phyloP scores from a whole-genome alignment of 768 basidiomycete genomes.

The Auriscalpium vulgare region DNA sequence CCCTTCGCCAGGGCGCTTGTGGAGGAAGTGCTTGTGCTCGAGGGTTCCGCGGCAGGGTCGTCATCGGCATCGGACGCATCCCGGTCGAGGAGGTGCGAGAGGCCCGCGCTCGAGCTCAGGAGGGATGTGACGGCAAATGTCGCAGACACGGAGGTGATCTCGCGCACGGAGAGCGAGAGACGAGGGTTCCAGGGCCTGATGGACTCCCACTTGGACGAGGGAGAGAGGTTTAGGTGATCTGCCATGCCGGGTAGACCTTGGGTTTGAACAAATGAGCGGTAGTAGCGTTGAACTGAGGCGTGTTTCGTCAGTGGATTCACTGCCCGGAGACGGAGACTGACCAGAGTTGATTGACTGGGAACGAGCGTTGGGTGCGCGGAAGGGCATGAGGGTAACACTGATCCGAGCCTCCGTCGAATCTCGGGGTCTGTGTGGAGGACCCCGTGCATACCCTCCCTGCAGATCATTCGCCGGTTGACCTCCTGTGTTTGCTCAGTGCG shows the following conservation, averaged over 20 bases:
- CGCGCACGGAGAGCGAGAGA: conserved; percentile 62
- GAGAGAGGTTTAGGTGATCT: not conserved
- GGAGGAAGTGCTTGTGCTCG: conserved; percentile 31
- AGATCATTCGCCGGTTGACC: too few species aligned
- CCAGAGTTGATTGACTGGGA: too few species aligned
- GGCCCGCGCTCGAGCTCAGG: conserved; percentile 23
- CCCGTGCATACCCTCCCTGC: too few species aligned
- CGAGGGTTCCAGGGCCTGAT: conserved; percentile 73
- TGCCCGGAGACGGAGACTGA: too few species aligned
- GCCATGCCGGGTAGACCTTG: not conserved
- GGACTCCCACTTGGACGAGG: conserved; percentile 45
- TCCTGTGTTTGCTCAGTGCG: too few species aligned
- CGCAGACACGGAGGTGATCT: conserved; percentile 81
- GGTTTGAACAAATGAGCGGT: not conserved
- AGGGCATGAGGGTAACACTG: too few species aligned
- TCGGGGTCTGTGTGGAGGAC: too few species aligned
- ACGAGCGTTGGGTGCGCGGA: too few species aligned
- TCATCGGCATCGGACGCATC: conserved; percentile 28
- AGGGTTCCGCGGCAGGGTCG: conserved; percentile 14
- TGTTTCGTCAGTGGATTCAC: too few species aligned
- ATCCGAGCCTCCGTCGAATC: too few species aligned
- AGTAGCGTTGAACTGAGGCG: not conserved
- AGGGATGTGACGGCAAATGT: conserved; percentile 64
- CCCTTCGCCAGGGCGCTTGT: conserved; percentile 66
- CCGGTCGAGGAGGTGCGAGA: conserved; percentile 21